Base-by-base conservation (phyloP, 2,329 filamentous ascomycete genomes). In the Paracorniculantispora psalliotae region DNA sequence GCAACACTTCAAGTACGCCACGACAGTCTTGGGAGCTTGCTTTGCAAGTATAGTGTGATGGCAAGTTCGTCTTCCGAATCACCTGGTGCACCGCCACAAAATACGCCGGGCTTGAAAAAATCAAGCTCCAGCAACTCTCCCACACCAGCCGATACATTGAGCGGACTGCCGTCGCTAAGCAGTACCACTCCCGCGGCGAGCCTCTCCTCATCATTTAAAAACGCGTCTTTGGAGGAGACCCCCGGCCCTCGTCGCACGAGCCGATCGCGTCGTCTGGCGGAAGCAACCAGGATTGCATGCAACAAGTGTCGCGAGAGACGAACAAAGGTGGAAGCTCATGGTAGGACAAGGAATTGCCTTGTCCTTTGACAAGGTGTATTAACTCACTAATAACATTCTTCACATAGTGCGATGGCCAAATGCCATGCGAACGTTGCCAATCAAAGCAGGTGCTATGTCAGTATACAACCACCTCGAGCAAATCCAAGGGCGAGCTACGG, bases 401-500 rank as follows among this genome's bases (percentile, higher is more conserved):
- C 41, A 44, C 59, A 30, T 62, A 85, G 82, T 87, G 84, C 65
- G 83, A 87, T 65, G 84, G 84, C 7, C 73, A 79, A 52, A 75
- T 66, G 37, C 83, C 82, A 4, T 85, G 82, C 63, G 74, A 75
- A 33, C 75, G 84, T 61, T 87, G 84, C 70, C 76, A 73, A 59
- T 63, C 72, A 61, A 79, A 78, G 57, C 79, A 81, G 30, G 70
- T 78, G 41, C 78, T 84, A 28, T 87, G 84, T 61, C 67, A 84
- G 21, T 87, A 87, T 71, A 82, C 86, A 63, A 68, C 84, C 10
- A 84, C 83, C 0, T 79, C 86, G 4, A 82, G 84, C 47, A 83
- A 86, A 63, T 86, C 83, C 9, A 87, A 87, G 62, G 83, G 86
- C 61, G 78, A 80, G 55, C 75, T 87, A 8, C 79, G 84, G 44